These are phyloP conservation scores for Diplocarpon mali DNA, from an alignment of 2,329 filamentous ascomycete genomes.

Conservation along the genomic window DNA sequence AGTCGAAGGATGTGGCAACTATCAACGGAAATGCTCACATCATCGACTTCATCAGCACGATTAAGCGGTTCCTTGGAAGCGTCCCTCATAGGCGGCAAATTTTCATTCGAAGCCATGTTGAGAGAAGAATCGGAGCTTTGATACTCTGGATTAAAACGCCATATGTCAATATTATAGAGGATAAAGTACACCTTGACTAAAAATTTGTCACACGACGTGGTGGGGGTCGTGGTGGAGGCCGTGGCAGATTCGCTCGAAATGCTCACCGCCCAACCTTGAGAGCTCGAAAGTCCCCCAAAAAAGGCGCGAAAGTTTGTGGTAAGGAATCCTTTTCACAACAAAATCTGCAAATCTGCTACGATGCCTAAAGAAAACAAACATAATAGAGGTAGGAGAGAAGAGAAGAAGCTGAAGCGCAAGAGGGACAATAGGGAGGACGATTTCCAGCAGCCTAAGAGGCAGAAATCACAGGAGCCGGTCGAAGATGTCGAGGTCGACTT, in stretches of 20 bases:
- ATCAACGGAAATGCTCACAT: constrained; percentile 29
- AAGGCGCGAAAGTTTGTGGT: background rate
- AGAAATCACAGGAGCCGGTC: constrained; percentile 21
- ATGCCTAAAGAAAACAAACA: constrained; percentile 52
- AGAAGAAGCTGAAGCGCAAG: constrained; percentile 38
- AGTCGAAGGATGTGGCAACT: background rate
- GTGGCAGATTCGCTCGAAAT: constrained; percentile 4
- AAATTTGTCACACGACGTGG: no score
- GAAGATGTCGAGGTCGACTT: constrained; percentile 15
- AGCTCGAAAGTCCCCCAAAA: background rate
- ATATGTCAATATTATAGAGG: background rate
- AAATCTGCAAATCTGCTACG: constrained; percentile 2
- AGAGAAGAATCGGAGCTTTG: constrained; percentile 1
- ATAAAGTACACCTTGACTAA: no score
- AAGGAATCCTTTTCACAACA: background rate
- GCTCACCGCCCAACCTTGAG: constrained; percentile 9
- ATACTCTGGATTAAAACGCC: no score
- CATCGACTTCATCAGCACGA: constrained; percentile 35
- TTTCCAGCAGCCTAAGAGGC: constrained; percentile 26
- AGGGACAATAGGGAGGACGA: constrained; percentile 34
- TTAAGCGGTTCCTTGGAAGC: constrained; percentile 13
- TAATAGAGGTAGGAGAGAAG: constrained; percentile 42
- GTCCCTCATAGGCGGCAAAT: constrained; percentile 10
- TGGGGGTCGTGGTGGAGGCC: background rate
- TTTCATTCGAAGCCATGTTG: constrained; percentile 16